Conservation (phyloP, 2,329 filamentous ascomycete genomes). For the Claviceps pazoutovae region DNA sequence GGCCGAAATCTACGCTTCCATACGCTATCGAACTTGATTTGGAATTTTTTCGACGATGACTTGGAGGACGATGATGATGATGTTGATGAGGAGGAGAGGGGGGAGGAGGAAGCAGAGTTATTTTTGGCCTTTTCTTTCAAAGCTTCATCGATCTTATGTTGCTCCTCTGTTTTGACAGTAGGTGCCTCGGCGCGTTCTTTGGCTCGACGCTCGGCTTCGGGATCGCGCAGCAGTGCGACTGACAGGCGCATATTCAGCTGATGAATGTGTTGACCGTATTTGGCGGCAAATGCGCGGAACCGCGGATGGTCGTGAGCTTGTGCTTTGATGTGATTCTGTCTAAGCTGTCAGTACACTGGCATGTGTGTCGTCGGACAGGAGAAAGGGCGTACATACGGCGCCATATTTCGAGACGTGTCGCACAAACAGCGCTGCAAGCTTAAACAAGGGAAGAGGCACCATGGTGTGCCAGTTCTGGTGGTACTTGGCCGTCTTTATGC, state of each 20-base stretch:
- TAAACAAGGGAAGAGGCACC: conserved; percentile 54
- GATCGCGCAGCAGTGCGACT: conserved; percentile 44
- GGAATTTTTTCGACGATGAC: conserved; percentile 10
- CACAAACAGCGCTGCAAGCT: conserved; percentile 50
- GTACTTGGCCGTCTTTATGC: not conserved
- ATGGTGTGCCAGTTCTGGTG: conserved; percentile 22
- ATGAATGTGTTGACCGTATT: conserved; percentile 49
- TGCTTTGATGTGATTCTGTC: conserved; percentile 49
- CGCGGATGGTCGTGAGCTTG: conserved; percentile 51
- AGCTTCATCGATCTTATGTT: conserved; percentile 40
- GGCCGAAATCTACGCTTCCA: conserved; percentile 50
- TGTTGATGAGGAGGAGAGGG: not conserved
- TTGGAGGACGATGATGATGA: not conserved
- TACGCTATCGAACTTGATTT: conserved; percentile 31
- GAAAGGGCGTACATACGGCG: conserved; percentile 35
- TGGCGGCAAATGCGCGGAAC: conserved; percentile 46
- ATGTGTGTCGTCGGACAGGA: not conserved
- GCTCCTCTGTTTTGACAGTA: conserved; percentile 51
- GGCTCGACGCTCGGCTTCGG: conserved; percentile 41
- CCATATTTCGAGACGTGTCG: conserved; percentile 56
- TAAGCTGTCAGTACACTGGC: conserved; percentile 7
- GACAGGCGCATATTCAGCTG: conserved; percentile 53
- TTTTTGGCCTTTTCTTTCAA: conserved; percentile 23
- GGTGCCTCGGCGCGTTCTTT: conserved; percentile 49
- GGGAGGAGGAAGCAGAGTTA: not conserved